Base-by-base conservation (phyloP, 768 basidiomycete species). In the Calocera cornea region DNA sequence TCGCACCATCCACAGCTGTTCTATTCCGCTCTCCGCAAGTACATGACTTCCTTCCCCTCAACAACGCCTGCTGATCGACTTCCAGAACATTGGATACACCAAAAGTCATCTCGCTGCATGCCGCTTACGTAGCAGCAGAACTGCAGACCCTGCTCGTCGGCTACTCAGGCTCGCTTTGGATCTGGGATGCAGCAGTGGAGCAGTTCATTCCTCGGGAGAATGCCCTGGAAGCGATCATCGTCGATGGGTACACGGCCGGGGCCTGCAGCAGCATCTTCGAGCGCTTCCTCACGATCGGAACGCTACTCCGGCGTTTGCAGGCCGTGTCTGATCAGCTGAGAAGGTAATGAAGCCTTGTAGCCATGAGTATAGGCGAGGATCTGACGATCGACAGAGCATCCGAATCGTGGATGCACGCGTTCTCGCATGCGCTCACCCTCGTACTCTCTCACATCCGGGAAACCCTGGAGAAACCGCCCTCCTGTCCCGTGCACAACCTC, bases 271-370 rank as follows among this genome's bases (percentile, higher is more conserved):
- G 89, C 74, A 73, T 88, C 5, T 74, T 85, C 27, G 75, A 78
- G 40, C 81, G 86, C 5, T 92, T 92, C 74, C 69, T 89, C 34
- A 80, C 78, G 7, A 85, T 92, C 63, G 90, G 90, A 7, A 84
- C 84, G 0, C 74, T 86, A 1, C 73, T 88, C 41, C 83, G 89
- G 50, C 83, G 90, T 24, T 72, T 92, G 7, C 89, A 92, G 65
- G 75, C 76, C 10, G 54, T 60, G 2, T 27, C 54, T 2, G 22
- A 27, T 19, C 27, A 60, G 54, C 54, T 60, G 5, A 60, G 11
- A 22, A 19, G 27, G 54, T 60, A 33, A n/a, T n/a, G n/a, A n/a
- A n/a, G n/a, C n/a, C n/a, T n/a, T n/a, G n/a, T n/a, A n/a, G n/a
- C n/a, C n/a, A n/a, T n/a, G n/a, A n/a, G n/a, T n/a, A n/a, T n/a